These are phyloP conservation scores for Plasmodium reichenowi DNA, from an alignment of 169 alveolate genomes.

Conservation along the genomic window DNA sequence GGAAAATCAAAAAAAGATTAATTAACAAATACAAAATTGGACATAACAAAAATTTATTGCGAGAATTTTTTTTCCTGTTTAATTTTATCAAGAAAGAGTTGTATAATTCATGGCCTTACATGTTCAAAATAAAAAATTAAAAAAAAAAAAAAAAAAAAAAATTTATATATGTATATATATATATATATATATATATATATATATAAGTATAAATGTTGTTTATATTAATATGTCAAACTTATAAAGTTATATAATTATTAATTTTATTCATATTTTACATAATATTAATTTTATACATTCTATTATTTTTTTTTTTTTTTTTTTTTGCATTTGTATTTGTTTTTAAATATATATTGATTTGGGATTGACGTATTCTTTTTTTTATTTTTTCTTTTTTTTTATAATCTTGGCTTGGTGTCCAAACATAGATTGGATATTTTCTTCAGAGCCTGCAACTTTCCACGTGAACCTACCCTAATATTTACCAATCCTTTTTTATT, in stretches of 20 bases:
- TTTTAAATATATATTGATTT: not conserved
- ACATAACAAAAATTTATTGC: slow-evolving; percentile 9
- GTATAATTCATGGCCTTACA: slow-evolving; percentile 59
- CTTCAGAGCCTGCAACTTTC: slow-evolving; percentile 65
- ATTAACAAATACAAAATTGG: slow-evolving; percentile 22
- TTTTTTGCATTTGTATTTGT: too few relatives aligned
- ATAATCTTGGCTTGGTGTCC: slow-evolving; percentile 74
- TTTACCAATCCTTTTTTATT: slow-evolving; percentile 55
- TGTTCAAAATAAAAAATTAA: slow-evolving; percentile 36
- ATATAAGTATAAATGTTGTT: too few relatives aligned
- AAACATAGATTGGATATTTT: slow-evolving; percentile 37
- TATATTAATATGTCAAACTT: too few relatives aligned
- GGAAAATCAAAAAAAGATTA: slow-evolving; percentile 34
- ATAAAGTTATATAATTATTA: too few relatives aligned
- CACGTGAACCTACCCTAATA: slow-evolving; percentile 45
- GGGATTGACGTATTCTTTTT: not conserved
- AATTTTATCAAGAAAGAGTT: slow-evolving; percentile 25
- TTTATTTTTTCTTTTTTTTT: not conserved
- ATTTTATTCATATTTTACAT: too few relatives aligned
- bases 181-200: too few relatives aligned
- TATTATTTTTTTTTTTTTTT: too few relatives aligned
- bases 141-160: not conserved
- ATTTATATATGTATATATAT: too few relatives aligned
- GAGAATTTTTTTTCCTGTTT: slow-evolving; percentile 12
- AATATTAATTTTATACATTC: too few relatives aligned